A percentile compares a stretch with the other conserved stretches of the same genome.
These are phyloP conservation scores for Colletotrichum neosansevieriae DNA, from an alignment of 2,329 filamentous ascomycete genomes.

Conservation along the genomic window DNA sequence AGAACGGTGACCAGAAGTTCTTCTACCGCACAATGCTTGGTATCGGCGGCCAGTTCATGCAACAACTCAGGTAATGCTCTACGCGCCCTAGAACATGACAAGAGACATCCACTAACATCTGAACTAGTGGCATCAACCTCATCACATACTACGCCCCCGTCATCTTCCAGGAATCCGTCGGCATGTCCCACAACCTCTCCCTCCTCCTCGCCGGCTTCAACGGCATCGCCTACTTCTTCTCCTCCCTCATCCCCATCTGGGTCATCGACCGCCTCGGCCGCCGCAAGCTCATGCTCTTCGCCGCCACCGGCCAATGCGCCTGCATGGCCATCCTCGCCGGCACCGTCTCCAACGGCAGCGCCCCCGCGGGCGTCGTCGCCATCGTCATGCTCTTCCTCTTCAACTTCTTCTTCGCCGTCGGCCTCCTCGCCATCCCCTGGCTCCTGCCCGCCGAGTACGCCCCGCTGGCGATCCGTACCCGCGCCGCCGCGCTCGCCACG, in stretches of 20 bases:
- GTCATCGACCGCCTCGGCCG: slow-evolving; percentile 60
- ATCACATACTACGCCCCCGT: slow-evolving; percentile 50
- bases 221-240: slow-evolving; percentile 52
- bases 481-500: slow-evolving; percentile 53
- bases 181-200: slow-evolving; percentile 57
- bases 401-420: slow-evolving; percentile 57
- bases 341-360: slow-evolving; percentile 54
- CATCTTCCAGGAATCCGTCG: slow-evolving; percentile 59
- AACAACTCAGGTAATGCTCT: slow-evolving; percentile 48
- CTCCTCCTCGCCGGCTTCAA: slow-evolving; percentile 67
- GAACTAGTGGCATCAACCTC: no score
- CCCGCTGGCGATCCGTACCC: slow-evolving; percentile 53
- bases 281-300: slow-evolving; percentile 69
- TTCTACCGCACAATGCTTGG: slow-evolving; percentile 55
- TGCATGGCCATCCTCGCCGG: slow-evolving; percentile 62
- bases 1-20: slow-evolving; percentile 57
- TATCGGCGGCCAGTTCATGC: slow-evolving; percentile 60
- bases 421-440: slow-evolving; percentile 55
- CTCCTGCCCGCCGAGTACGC: slow-evolving; percentile 58
- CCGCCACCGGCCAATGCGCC: slow-evolving; percentile 49
- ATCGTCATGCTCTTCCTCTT: slow-evolving; percentile 59
- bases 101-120: no score
- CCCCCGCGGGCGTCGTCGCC: slow-evolving; percentile 55
- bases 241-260: slow-evolving; percentile 50
- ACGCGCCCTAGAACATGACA: no score